Evolutionary conservation across 306 rosid species (phyloP).

Genomic region (Chamaecrista fasciculata): DNA sequence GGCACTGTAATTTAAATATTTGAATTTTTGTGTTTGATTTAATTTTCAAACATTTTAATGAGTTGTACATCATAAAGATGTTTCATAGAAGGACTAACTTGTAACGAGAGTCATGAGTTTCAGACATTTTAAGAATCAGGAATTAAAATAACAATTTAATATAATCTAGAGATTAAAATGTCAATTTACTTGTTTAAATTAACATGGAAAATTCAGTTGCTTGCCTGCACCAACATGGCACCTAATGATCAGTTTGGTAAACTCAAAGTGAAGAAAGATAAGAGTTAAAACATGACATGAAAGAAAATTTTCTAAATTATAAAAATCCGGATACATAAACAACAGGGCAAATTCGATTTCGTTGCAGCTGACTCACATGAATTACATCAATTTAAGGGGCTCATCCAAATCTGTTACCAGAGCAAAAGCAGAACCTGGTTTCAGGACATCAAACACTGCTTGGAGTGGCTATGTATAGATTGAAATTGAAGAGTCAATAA

Average conservation of each 20-base stretch:
- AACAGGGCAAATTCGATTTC: background rate
- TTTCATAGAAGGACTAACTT: no score
- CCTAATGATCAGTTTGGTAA: background rate
- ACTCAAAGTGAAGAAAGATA: background rate
- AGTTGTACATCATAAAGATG: no score
- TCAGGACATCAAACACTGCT: slow-evolving; percentile 10
- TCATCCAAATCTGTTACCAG: background rate
- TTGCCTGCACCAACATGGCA: background rate
- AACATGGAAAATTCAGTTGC: background rate
- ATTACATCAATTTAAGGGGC: background rate
- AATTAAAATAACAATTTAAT: no score
- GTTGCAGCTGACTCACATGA: background rate
- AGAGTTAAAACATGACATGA: slow-evolving; percentile 17
- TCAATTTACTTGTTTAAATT: no score
- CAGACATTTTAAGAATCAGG: no score
- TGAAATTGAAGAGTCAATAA: background rate
- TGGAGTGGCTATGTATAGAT: background rate
- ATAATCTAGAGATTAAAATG: no score
- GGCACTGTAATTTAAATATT: no score
- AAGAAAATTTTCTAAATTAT: background rate
- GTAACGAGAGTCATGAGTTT: no score
- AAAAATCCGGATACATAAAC: slow-evolving; percentile 11
- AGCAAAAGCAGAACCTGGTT: slow-evolving; percentile 19
- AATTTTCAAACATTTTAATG: no score
- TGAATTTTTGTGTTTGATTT: no score